Percentiles rank a stretch among this genome's conserved stretches.
Conservation (phyloP, 2,329 filamentous ascomycete genomes). For the Neonectria ditissima region DNA sequence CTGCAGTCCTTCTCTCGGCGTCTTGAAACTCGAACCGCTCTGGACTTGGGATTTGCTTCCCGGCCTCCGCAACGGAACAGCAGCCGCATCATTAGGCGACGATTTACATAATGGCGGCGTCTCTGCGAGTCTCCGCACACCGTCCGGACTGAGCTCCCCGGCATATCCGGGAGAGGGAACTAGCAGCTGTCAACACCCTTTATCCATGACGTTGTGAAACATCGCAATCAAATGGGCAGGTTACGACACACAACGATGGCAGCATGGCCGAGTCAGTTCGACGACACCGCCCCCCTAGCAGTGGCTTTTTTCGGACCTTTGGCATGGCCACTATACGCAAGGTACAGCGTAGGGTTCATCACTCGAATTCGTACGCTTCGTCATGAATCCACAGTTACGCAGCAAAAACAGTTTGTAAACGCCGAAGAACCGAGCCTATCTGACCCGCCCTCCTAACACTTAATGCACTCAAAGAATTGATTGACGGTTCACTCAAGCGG, state of each 20-base stretch:
- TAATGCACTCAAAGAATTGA: constrained; percentile 13
- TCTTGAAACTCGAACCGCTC: constrained; percentile 1
- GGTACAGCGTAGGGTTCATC: constrained; percentile 16
- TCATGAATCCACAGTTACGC: constrained; percentile 6
- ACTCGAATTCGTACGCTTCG: constrained; percentile 2
- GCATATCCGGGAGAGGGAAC: constrained; percentile 2
- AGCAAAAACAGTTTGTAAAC: background rate
- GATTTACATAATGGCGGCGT: constrained; percentile 32
- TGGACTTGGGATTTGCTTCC: constrained; percentile 2
- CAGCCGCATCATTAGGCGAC: constrained; percentile 2
- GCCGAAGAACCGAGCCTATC: background rate
- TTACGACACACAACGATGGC: background rate
- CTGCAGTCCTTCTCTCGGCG: background rate
- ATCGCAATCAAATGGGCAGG: constrained; percentile 4
- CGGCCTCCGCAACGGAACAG: constrained; percentile 25
- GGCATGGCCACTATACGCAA: constrained; percentile 5
- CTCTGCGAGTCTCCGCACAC: constrained; percentile 1
- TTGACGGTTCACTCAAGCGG: constrained; percentile 10
- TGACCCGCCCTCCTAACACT: constrained; percentile 14
- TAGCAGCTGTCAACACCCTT: constrained; percentile 18
- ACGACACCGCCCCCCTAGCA: constrained; percentile 1
- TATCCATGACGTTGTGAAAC: constrained; percentile 12
- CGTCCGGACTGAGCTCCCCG: background rate
- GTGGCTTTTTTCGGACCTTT: constrained; percentile 3
- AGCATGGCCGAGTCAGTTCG: background rate